Percentiles rank a stretch among this genome's conserved stretches.
phyloP scores from a whole-genome alignment of 345 rosid species.

The Rhizophora mangle region DNA sequence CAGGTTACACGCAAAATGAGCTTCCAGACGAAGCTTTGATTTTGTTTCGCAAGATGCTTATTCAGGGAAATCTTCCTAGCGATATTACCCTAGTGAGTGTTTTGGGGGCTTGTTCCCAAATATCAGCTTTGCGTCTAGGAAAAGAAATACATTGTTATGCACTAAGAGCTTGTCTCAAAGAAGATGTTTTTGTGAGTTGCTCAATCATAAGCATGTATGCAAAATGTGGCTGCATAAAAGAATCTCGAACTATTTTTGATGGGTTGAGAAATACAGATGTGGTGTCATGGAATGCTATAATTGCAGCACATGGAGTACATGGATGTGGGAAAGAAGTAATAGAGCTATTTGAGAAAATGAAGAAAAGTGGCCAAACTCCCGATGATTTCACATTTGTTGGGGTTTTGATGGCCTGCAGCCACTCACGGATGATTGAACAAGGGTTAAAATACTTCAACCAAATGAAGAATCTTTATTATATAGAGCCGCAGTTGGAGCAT shows the following conservation, averaged over 20 bases:
- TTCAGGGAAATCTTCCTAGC: slow-evolving; percentile 37
- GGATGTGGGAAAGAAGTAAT: slow-evolving; percentile 18
- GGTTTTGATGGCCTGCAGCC: slow-evolving; percentile 58
- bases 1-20: slow-evolving; percentile 53
- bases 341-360: slow-evolving; percentile 17
- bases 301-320: slow-evolving; percentile 19
- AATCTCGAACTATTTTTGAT: slow-evolving; percentile 15
- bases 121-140: slow-evolving; percentile 53
- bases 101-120: slow-evolving; percentile 54
- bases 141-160: slow-evolving; percentile 59
- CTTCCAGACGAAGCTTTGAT: slow-evolving; percentile 46
- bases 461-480: slow-evolving; percentile 34
- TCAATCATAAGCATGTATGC: slow-evolving; percentile 29
- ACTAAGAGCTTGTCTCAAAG: slow-evolving; percentile 31
- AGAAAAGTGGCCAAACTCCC: slow-evolving; percentile 35
- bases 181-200: slow-evolving; percentile 24
- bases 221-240: slow-evolving; percentile 25
- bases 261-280: slow-evolving; percentile 5
- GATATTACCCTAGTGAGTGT: slow-evolving; percentile 39
- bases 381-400: slow-evolving; percentile 57
- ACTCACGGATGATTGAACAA: slow-evolving; percentile 47
- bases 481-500: slow-evolving; percentile 59
- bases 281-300: slow-evolving; percentile 24
- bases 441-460: slow-evolving; percentile 50
- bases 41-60: slow-evolving; percentile 47